Base-by-base conservation (phyloP, 345 rosid species). In the Camelina laxa region DNA sequence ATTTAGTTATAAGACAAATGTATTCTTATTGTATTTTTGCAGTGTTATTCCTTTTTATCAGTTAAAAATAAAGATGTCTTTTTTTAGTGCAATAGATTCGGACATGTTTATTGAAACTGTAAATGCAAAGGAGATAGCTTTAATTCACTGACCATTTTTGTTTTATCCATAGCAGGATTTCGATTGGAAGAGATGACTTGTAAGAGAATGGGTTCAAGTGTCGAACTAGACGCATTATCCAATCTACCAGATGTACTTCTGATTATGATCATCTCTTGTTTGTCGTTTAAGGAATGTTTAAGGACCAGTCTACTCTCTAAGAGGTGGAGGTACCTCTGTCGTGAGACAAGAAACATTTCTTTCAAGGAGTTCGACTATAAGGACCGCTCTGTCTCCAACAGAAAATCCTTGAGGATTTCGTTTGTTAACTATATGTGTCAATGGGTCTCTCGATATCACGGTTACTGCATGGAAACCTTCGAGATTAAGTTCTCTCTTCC, bases 241-340 rank as follows among this genome's bases (percentile, higher is more conserved):
- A 15, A 2, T 27, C 67, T 84, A 27, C 9, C 75, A 0, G 60
- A 70, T 56, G 19, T 65, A 6, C 30, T 80, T 0, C 31, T 83
- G 1, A 0, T 58, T 19, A 1, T 31, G n/a, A 86, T 83, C 5
- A 15, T 80, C 1, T 76, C 86, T 41, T 69, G 15, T 36, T 65
- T 82, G 49, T 69, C 86, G 4, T 86, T 88, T 74, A 82, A 72
- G 6, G 84, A 82, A 20, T 85, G 84, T 0, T 69, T 72, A 3
- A 80, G 73, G 51, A 84, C 86, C 0, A 59, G 62, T 24, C 15
- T 78, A 2, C 50, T 88, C n/a, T 73, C 85, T 2, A 56, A 17
- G 19, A 73, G 60, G 9, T 88, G 86, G 84, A 58, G 49, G 2
- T 5, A 56, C 13, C 19, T 82, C 6, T 86, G 82, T 71, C 67